These are phyloP conservation scores for Fusarium sp. DNA, from an alignment of 2,329 filamentous ascomycete genomes.

Conservation along the genomic window DNA sequence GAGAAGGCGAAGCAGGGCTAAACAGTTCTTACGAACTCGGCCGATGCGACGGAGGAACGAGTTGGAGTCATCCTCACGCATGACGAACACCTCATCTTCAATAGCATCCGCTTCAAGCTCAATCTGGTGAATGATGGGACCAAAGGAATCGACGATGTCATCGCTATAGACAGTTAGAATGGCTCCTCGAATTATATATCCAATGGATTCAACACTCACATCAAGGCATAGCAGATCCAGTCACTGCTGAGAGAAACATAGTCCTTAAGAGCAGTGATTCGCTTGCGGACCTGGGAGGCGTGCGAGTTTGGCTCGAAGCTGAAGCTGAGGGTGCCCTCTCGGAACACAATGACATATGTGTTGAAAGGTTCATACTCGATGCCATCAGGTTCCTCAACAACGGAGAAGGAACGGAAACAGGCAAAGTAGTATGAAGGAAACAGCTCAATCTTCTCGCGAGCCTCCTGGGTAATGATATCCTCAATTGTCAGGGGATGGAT, in stretches of 20 bases:
- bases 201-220: conserved; percentile 66
- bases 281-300: conserved; percentile 86
- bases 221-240: conserved; percentile 99
- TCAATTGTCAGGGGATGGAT: conserved; percentile 96
- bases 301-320: conserved; percentile 91
- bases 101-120: conserved; percentile 92
- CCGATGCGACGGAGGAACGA: conserved; percentile 89
- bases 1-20: conserved; percentile 90
- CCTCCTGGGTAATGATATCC: conserved; percentile 94
- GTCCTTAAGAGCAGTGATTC: conserved; percentile 92
- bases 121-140: conserved; percentile 86
- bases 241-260: conserved; percentile 95
- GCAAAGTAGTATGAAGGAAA: conserved; percentile 99
- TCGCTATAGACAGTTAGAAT: conserved; percentile 65
- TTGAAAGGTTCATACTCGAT: conserved; percentile 95
- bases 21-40: conserved; percentile 91
- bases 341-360: conserved; percentile 96
- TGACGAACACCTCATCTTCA: conserved; percentile 94
- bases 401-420: conserved; percentile 92
- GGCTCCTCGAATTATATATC: conserved; percentile 23
- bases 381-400: conserved; percentile 79
- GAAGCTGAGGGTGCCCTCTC: conserved; percentile 94
- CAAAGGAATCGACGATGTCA: conserved; percentile 97
- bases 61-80: conserved; percentile 89
- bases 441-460: conserved; percentile 97